Evolutionary conservation across 805 yeast genomes (phyloP).

Genomic region (Ogataea methylovora): DNA sequence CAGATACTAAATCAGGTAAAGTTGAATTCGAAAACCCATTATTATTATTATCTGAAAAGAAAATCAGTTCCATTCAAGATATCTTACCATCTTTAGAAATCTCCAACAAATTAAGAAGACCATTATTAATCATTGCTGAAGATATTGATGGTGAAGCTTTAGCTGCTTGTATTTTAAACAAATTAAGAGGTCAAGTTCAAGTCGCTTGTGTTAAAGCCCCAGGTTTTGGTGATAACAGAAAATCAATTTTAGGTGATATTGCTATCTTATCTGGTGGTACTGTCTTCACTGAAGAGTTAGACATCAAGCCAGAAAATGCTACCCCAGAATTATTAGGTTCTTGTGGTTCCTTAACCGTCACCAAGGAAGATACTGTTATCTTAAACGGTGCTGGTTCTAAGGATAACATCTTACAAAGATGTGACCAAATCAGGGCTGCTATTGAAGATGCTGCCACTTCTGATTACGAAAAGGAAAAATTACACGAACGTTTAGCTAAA

Average conservation of each 20-base stretch:
- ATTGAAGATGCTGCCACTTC: conserved; percentile 67
- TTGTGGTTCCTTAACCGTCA: conserved; percentile 84
- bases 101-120: conserved; percentile 89
- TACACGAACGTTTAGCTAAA: conserved; percentile 96
- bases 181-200: conserved; percentile 96
- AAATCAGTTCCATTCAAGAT: conserved; percentile 83
- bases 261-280: conserved; percentile 95
- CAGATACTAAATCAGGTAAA: conserved; percentile 87
- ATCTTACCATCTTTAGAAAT: conserved; percentile 88
- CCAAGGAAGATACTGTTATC: conserved; percentile 93
- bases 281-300: conserved; percentile 85
- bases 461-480: conserved; percentile 93
- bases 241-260: conserved; percentile 91
- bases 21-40: conserved; percentile 94
- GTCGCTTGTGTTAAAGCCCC: conserved; percentile 98
- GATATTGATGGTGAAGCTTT: conserved; percentile 97
- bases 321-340: conserved; percentile 85
- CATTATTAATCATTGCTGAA: conserved; percentile 88
- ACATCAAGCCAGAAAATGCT: conserved; percentile 91
- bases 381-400: conserved; percentile 89
- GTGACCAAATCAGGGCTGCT: conserved; percentile 87
- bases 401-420: conserved; percentile 73
- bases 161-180: conserved; percentile 95
- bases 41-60: conserved; percentile 83
- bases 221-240: conserved; percentile 98